phyloP scores from a whole-genome alignment of 352 stramenopile genomes.

The Globisporangium echinulatum region DNA sequence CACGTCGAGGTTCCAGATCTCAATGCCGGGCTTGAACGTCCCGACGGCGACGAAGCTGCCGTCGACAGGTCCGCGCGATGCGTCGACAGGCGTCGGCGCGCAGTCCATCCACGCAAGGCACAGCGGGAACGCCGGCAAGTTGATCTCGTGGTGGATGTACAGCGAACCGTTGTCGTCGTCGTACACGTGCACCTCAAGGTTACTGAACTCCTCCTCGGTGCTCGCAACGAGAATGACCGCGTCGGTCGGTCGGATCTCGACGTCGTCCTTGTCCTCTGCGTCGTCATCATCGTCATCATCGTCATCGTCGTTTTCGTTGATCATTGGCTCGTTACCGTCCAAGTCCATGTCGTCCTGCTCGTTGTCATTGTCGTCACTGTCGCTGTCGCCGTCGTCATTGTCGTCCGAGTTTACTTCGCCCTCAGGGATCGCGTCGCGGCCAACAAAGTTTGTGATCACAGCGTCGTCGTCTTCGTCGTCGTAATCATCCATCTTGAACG shows the following conservation, averaged over 20 bases:
- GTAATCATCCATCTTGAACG: conserved; percentile 87
- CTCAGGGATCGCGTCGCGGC: conserved; percentile 21
- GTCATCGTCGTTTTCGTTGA: conserved; percentile 34
- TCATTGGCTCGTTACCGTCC: conserved; percentile 19
- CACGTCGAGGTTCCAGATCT: conserved; percentile 99
- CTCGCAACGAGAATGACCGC: conserved; percentile 94
- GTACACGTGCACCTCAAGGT: conserved; percentile 98
- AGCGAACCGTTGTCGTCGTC: conserved; percentile 95
- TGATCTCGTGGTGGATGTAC: conserved; percentile 99
- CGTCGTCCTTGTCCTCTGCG: conserved; percentile 87
- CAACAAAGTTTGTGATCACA: conserved; percentile 75
- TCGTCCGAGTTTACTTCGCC: conserved; percentile 26
- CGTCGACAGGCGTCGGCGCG: conserved; percentile 52
- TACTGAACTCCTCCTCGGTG: conserved; percentile 98
- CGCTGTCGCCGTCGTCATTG: conserved; percentile 29
- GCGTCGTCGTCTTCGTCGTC: conserved; percentile 82
- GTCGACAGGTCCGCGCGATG: conserved; percentile 56
- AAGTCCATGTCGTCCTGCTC: conserved; percentile 48
- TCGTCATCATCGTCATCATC: conserved; percentile 65
- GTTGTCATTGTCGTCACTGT: conserved; percentile 23
- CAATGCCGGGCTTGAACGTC: conserved; percentile 99
- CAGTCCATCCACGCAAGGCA: conserved; percentile 96
- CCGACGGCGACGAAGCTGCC: conserved; percentile 98
- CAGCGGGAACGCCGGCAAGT: conserved; percentile 97
- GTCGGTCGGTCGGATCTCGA: conserved; percentile 92